A percentile compares a stretch with the other conserved stretches of the same genome.
phyloP scores from a whole-genome alignment of 140 eudicot genomes.

The Anethum foeniculum region DNA sequence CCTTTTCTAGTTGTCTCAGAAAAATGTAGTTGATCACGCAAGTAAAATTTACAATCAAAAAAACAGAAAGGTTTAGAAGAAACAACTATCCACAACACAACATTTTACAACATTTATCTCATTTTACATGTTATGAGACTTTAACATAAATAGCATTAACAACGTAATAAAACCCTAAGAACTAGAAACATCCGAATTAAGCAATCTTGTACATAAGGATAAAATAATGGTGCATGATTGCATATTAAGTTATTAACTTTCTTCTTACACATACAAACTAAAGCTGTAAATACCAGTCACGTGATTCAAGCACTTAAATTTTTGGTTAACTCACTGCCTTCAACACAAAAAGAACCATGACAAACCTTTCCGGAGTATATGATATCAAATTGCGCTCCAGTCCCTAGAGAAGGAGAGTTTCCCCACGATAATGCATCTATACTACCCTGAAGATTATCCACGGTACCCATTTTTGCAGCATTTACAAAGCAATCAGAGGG shows the following conservation, averaged over 20 bases:
- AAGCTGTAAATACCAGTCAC: not conserved
- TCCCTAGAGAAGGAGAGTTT: conserved; percentile 69
- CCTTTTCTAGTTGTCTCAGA: not conserved
- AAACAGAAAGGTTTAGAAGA: not conserved
- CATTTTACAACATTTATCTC: not conserved
- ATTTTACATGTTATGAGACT: not conserved
- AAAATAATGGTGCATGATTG: not conserved
- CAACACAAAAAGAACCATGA: not conserved
- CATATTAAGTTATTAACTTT: not conserved
- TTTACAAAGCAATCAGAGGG: conserved; percentile 68
- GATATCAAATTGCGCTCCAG: conserved; percentile 71
- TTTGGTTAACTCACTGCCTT: not conserved
- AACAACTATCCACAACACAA: not conserved
- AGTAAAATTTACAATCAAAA: not conserved
- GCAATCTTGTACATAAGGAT: not conserved
- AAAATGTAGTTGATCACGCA: not conserved
- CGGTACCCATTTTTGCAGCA: conserved; percentile 66
- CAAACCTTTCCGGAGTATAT: conserved; percentile 65
- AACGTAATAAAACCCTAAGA: not conserved
- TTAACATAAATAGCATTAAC: not conserved
- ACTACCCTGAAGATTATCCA: conserved; percentile 70
- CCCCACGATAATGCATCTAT: conserved; percentile 90
- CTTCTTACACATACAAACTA: not conserved
- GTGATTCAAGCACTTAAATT: not conserved
- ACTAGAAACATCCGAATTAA: not conserved